phyloP scores from a whole-genome alignment of 257 asterid species.

The Anisodus tanguticus region DNA sequence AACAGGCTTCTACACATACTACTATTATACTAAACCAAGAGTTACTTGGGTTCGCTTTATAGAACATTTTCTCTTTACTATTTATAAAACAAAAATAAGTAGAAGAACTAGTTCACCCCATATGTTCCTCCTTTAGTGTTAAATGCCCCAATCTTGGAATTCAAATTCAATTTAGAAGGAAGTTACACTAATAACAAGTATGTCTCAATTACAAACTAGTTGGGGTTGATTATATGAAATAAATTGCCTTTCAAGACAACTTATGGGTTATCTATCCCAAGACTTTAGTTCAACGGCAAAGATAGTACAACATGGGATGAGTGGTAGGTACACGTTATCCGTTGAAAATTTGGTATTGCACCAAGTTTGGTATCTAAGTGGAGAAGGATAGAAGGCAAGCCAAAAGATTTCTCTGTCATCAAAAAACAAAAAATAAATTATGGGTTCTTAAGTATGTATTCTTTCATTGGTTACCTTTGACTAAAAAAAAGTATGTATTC shows the following conservation, averaged over 20 bases:
- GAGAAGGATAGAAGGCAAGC: not conserved
- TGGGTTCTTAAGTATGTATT: not conserved
- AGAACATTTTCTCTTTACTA: not conserved
- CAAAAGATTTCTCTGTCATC: not conserved
- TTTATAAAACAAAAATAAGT: not conserved
- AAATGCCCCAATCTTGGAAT: not conserved
- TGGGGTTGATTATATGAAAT: not conserved
- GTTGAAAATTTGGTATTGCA: not conserved
- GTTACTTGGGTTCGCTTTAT: not conserved
- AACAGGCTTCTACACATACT: not conserved
- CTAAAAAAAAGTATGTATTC: not conserved
- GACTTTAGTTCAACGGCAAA: not conserved
- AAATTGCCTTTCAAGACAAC: not conserved
- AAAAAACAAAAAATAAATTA: not conserved
- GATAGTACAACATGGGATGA: not conserved
- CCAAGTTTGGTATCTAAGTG: not conserved
- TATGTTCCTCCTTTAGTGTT: not conserved
- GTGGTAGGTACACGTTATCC: not conserved
- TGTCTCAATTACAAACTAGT: not conserved
- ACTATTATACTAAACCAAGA: conserved; percentile 12
- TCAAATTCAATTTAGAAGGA: not conserved
- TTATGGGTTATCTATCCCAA: not conserved
- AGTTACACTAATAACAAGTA: conserved; percentile 4
- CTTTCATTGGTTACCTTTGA: not conserved
- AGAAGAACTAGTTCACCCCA: not conserved